A percentile compares a stretch with the other conserved stretches of the same genome.
Conservation (phyloP, 768 basidiomycete genomes). For the Lactarius akahatsu region DNA sequence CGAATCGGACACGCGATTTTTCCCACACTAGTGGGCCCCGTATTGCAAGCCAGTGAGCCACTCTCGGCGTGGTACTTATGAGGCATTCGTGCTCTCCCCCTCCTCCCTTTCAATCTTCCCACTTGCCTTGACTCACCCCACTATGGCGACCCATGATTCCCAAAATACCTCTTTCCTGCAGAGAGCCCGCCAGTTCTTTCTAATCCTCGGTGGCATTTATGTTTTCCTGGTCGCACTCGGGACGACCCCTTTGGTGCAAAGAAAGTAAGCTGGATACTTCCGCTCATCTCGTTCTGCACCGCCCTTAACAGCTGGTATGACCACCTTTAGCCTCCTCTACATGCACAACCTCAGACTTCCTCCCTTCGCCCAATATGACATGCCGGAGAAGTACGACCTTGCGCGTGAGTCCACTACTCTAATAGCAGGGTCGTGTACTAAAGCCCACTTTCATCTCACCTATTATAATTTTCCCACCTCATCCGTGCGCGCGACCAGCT, state of each 20-base stretch:
- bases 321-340: conserved; percentile 50
- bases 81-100: not conserved
- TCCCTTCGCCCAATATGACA: conserved; percentile 56
- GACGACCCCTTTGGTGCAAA: conserved; percentile 62
- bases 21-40: not conserved
- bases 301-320: conserved; percentile 18
- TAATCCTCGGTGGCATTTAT: conserved; percentile 54
- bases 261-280: conserved; percentile 51
- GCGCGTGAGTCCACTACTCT: conserved; percentile 56
- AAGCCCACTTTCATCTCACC: not conserved
- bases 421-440: not conserved
- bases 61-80: not conserved
- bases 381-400: conserved; percentile 77
- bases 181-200: conserved; percentile 34
- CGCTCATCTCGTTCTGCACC: not conserved
- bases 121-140: too few species aligned
- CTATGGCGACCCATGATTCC: not conserved
- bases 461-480: not conserved
- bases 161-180: conserved; percentile 24
- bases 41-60: not conserved
- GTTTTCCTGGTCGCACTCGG: conserved; percentile 48
- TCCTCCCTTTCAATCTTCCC: not conserved
- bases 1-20: not conserved
- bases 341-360: conserved; percentile 68
- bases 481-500: conserved; percentile 7